Evolutionary conservation across 1,284 basidiomycete species (phyloP).

Genomic region (Sphaerobolus stellatus): DNA sequence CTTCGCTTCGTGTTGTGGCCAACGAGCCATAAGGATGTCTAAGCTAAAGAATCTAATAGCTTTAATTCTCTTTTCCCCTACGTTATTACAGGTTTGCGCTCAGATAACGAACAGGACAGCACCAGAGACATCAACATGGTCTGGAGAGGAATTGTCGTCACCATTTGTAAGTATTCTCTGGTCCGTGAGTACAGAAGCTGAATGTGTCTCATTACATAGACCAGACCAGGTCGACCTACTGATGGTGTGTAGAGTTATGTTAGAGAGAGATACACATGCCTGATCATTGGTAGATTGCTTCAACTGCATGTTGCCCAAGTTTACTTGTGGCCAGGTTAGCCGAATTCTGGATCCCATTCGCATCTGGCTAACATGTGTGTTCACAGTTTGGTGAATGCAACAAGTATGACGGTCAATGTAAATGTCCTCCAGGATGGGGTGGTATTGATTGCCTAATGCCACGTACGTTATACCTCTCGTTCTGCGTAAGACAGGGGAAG

Average conservation of each 20-base stretch:
- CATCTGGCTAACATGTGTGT: not conserved
- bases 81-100: too few species aligned
- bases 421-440: constrained; percentile 88
- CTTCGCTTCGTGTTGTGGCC: too few species aligned
- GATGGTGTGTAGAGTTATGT: not conserved
- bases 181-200: not conserved
- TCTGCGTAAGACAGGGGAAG: not conserved
- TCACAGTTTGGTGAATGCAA: constrained; percentile 77
- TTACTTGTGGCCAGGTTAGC: constrained; percentile 70
- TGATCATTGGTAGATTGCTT: constrained; percentile 51
- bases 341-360: not conserved
- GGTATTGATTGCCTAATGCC: constrained; percentile 87
- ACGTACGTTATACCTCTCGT: constrained; percentile 47
- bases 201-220: not conserved
- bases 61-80: too few species aligned
- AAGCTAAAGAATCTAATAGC: too few species aligned
- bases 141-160: not conserved
- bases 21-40: too few species aligned
- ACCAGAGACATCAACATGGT: not conserved
- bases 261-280: not conserved
- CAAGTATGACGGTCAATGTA: constrained; percentile 85
- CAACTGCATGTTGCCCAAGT: constrained; percentile 82
- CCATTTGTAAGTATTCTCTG: not conserved
- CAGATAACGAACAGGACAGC: too few species aligned
- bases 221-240: not conserved